These are phyloP conservation scores for Cyathus striatus DNA, from an alignment of 768 basidiomycete genomes.

Conservation along the genomic window DNA sequence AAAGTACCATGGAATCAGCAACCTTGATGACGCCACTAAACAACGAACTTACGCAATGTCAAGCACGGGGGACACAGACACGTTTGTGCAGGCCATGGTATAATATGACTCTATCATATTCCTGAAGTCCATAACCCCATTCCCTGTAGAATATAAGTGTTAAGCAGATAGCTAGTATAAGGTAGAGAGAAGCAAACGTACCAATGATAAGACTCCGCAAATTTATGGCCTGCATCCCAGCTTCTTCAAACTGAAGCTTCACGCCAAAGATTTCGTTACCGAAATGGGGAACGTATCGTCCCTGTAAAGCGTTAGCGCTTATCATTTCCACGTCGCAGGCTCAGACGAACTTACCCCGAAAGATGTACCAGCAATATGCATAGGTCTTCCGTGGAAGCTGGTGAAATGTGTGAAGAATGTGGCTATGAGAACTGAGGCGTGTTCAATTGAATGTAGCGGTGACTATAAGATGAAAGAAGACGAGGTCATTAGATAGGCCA, in stretches of 20 bases:
- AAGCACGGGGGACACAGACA: constrained; percentile 40
- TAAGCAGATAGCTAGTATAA: not conserved
- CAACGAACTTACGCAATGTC: constrained; percentile 37
- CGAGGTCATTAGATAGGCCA: not conserved
- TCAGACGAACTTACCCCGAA: constrained; percentile 51
- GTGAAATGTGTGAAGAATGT: constrained; percentile 75
- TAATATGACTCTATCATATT: constrained; percentile 35
- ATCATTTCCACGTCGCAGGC: constrained; percentile 1
- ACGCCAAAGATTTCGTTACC: constrained; percentile 75
- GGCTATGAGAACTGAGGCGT: constrained; percentile 65
- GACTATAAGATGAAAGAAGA: not conserved
- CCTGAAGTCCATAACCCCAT: constrained; percentile 55
- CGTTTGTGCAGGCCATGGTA: constrained; percentile 52
- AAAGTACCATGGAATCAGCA: constrained; percentile 22
- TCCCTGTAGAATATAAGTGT: constrained; percentile 29
- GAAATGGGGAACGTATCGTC: constrained; percentile 69
- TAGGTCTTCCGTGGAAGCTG: constrained; percentile 61
- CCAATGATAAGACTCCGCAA: constrained; percentile 72
- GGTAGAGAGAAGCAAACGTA: constrained; percentile 11
- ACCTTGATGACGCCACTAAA: constrained; percentile 26
- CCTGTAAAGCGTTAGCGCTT: constrained; percentile 27
- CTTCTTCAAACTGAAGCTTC: constrained; percentile 49
- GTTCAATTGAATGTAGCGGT: constrained; percentile 20
- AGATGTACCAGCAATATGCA: constrained; percentile 71
- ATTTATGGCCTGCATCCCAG: constrained; percentile 56